Evolutionary conservation across 805 yeast species (phyloP).

Genomic region (Spencermartinsiella europaea): DNA sequence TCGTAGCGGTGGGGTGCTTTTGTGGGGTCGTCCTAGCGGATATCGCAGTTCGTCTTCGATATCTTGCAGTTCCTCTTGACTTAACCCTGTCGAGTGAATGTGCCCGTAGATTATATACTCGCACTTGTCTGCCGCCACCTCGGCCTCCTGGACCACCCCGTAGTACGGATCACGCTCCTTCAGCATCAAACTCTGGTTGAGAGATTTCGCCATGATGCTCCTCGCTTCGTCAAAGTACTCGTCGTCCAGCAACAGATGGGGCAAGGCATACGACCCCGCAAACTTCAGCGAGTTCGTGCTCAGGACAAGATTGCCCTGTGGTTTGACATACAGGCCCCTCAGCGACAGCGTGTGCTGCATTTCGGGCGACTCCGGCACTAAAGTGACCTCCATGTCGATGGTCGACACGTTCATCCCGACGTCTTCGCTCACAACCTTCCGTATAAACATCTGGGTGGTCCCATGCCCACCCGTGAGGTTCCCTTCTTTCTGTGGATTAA

Average conservation of each 20-base stretch:
- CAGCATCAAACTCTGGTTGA: conserved; percentile 31
- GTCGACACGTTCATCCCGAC: background rate
- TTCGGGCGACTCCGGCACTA: background rate
- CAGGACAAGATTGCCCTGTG: conserved; percentile 30
- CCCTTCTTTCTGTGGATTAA: background rate
- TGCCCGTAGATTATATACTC: conserved; percentile 70
- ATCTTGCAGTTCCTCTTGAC: conserved; percentile 46
- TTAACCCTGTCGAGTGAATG: conserved; percentile 53
- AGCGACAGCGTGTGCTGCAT: conserved; percentile 12
- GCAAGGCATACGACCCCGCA: conserved; percentile 29
- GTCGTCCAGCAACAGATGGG: conserved; percentile 48
- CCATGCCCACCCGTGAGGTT: background rate
- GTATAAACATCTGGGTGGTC: background rate
- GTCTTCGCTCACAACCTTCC: background rate
- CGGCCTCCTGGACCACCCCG: conserved; percentile 49
- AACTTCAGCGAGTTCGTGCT: conserved; percentile 31
- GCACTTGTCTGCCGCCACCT: conserved; percentile 49
- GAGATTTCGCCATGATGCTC: conserved; percentile 40
- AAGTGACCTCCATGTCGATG: background rate
- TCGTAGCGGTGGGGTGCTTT: conserved; percentile 49
- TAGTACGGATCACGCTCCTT: conserved; percentile 54
- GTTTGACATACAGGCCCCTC: conserved; percentile 33
- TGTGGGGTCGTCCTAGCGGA: conserved; percentile 78
- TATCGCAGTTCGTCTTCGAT: conserved; percentile 67
- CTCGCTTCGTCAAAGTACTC: conserved; percentile 61